Percentiles rank a stretch among this genome's conserved stretches.
Evolutionary conservation across 345 rosid species (phyloP).

Genomic region (Laguncularia racemosa): DNA sequence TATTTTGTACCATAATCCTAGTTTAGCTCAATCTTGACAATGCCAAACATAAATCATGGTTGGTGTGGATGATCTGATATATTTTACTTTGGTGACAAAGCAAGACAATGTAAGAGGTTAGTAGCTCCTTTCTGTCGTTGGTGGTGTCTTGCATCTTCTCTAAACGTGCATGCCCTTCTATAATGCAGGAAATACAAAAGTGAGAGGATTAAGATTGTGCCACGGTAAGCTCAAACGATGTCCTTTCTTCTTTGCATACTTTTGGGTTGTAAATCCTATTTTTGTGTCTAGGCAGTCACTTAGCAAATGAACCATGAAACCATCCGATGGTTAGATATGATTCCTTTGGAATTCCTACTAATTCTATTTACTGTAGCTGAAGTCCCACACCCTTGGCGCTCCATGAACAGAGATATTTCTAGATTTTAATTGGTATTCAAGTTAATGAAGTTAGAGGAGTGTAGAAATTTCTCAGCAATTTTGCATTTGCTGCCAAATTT

Average conservation of each 20-base stretch:
- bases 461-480: too few species aligned
- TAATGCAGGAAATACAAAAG: constrained; percentile 26
- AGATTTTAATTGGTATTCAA: too few species aligned
- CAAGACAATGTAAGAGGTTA: background rate
- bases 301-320: too few species aligned
- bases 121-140: background rate
- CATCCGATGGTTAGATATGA: too few species aligned
- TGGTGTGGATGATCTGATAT: background rate
- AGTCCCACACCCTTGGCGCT: too few species aligned
- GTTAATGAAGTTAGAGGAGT: too few species aligned
- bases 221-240: constrained; percentile 17
- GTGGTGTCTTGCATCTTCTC: background rate
- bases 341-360: too few species aligned
- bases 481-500: too few species aligned
- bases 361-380: too few species aligned
- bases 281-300: too few species aligned
- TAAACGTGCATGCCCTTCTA: constrained; percentile 4
- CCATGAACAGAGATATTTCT: too few species aligned
- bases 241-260: background rate
- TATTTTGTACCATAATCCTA: background rate
- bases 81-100: background rate
- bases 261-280: background rate
- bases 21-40: background rate
- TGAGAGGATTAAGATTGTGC: constrained; percentile 11
- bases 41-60: background rate